Conservation (phyloP, 768 basidiomycete species). For the Leucosporidium creatinivorum region DNA sequence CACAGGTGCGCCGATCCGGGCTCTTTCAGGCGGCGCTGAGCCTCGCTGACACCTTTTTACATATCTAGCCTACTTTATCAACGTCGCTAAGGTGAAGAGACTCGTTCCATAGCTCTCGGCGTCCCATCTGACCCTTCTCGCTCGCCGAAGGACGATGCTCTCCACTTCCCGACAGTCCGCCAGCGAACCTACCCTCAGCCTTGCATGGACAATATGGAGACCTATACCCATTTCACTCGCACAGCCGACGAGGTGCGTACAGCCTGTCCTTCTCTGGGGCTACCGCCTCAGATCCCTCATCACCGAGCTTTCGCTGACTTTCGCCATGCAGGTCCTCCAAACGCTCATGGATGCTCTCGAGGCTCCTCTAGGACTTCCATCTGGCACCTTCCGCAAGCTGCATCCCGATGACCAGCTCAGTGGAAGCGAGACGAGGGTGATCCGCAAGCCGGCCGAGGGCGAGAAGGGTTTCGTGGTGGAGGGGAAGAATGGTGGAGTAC, state of each 20-base stretch:
- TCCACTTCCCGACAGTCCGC: conserved; percentile 53
- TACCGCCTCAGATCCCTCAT: no score
- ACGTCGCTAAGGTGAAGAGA: conserved; percentile 46
- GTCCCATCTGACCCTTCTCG: no score
- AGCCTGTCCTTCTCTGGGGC: no score
- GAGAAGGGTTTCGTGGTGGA: conserved; percentile 5
- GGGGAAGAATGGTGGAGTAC: conserved; percentile 45
- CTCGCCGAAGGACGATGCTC: conserved; percentile 52
- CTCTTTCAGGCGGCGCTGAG: neutral
- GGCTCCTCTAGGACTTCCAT: conserved; percentile 51
- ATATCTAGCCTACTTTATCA: neutral
- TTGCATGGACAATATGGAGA: conserved; percentile 35
- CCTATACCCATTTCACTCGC: neutral
- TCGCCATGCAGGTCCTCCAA: conserved; percentile 45
- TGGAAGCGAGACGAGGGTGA: conserved; percentile 55
- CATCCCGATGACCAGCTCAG: conserved; percentile 56
- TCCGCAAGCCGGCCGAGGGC: conserved; percentile 46
- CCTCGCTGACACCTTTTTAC: neutral
- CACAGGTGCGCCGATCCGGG: no score
- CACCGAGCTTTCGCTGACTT: conserved; percentile 42
- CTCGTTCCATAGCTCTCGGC: no score
- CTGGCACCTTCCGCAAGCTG: conserved; percentile 47
- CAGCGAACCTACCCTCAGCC: conserved; percentile 56
- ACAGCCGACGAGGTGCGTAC: no score
- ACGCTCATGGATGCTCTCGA: conserved; percentile 53